phyloP scores from a whole-genome alignment of 768 basidiomycete genomes.

The Trametes punicea region DNA sequence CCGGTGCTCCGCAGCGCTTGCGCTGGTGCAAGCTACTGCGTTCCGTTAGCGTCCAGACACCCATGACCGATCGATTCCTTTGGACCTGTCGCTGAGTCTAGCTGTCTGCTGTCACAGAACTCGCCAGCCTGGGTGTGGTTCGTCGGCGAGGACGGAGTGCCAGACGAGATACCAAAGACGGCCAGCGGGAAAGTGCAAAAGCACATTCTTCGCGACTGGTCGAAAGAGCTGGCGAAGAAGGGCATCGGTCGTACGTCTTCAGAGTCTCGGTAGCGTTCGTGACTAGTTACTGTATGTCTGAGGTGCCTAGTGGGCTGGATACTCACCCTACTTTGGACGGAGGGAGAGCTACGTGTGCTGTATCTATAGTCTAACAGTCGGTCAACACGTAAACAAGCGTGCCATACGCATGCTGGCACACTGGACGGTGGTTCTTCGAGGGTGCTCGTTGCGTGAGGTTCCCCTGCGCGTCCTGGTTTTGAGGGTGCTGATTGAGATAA shows the following conservation, averaged over 20 bases:
- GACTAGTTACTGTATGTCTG: not conserved
- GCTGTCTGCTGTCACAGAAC: no score
- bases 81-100: no score
- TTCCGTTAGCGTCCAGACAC: no score
- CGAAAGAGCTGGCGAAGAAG: slow-evolving; percentile 47
- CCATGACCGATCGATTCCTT: no score
- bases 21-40: no score
- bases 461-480: no score
- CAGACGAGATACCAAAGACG: slow-evolving; percentile 71
- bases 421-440: slow-evolving; percentile 2
- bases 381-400: slow-evolving; percentile 2
- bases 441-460: not conserved
- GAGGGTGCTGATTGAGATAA: slow-evolving; percentile 16
- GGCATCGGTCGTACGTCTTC: slow-evolving; percentile 36
- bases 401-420: not conserved
- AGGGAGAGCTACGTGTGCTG: not conserved
- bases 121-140: slow-evolving; percentile 85
- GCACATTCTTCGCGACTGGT: slow-evolving; percentile 71
- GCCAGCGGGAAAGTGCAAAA: slow-evolving; percentile 88
- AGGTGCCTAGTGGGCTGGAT: not conserved
- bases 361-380: not conserved
- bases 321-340: not conserved
- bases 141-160: slow-evolving; percentile 58
- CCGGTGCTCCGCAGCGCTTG: no score
- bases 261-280: not conserved